A percentile compares a stretch with the other conserved stretches of the same genome.
Conservation (phyloP, 2,329 filamentous ascomycete genomes). For the Colletotrichum incanum region DNA sequence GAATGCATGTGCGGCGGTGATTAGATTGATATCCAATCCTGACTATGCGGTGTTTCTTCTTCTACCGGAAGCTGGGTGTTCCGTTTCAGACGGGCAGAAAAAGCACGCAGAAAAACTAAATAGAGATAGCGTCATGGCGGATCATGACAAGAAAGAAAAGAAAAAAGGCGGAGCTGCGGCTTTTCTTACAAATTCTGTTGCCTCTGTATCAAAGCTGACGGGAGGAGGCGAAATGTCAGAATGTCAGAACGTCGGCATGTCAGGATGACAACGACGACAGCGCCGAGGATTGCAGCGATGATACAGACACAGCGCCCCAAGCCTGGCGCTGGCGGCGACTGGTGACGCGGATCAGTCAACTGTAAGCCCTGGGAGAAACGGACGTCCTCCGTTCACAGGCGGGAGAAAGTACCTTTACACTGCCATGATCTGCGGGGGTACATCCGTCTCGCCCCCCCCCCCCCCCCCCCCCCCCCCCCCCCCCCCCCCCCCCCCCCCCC, state of each 20-base stretch:
- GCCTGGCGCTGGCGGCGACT: slow-evolving; percentile 27
- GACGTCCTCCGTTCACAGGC: background rate
- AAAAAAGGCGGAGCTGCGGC: background rate
- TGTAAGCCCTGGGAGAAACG: background rate
- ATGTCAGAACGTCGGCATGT: background rate
- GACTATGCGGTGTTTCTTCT: slow-evolving; percentile 5
- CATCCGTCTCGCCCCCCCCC: background rate
- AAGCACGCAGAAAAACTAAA: no score
- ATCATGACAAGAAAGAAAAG: background rate
- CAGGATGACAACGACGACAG: slow-evolving; percentile 15
- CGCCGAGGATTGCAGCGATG: slow-evolving; percentile 30
- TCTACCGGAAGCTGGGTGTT: slow-evolving; percentile 10
- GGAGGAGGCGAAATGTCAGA: slow-evolving; percentile 19
- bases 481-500: no score
- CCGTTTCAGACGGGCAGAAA: slow-evolving; percentile 8
- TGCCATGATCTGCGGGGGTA: slow-evolving; percentile 1
- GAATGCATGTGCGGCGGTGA: background rate
- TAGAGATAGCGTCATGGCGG: background rate
- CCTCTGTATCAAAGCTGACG: background rate
- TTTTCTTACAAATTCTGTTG: background rate
- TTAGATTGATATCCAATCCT: background rate
- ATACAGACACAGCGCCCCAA: slow-evolving; percentile 22
- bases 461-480: no score
- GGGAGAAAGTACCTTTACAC: background rate
- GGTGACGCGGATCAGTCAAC: slow-evolving; percentile 33